Evolutionary conservation across 1,284 basidiomycete species (phyloP).

Genomic region (Tilletia walkeri): DNA sequence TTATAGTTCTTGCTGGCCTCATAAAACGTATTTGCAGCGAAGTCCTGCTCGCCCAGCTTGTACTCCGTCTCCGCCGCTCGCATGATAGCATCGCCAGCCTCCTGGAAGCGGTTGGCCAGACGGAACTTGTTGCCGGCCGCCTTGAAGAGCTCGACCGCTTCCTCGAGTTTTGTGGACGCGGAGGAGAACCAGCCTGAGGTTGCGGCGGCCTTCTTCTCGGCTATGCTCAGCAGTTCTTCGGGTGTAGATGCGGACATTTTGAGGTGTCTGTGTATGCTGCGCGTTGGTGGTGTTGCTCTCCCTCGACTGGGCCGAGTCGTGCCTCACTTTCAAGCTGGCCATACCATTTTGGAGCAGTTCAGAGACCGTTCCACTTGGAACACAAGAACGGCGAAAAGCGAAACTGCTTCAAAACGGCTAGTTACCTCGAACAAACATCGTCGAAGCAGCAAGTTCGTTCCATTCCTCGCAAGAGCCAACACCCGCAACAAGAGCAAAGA

Average conservation of each 20-base stretch:
- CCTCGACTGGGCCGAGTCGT: too few relatives aligned
- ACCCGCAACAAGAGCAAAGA: too few relatives aligned
- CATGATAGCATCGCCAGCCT: slow-evolving; percentile 70
- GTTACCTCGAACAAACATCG: too few relatives aligned
- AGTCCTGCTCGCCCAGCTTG: slow-evolving; percentile 50
- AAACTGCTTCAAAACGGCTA: too few relatives aligned
- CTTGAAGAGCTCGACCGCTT: slow-evolving; percentile 89
- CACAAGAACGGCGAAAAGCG: too few relatives aligned
- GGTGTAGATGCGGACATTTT: slow-evolving; percentile 30
- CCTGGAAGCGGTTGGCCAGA: slow-evolving; percentile 84
- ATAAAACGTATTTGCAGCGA: slow-evolving; percentile 54
- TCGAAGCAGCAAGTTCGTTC: too few relatives aligned
- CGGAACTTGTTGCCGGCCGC: slow-evolving; percentile 95
- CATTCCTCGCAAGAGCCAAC: too few relatives aligned
- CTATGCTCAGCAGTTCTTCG: slow-evolving; percentile 70
- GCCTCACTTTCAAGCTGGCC: too few relatives aligned
- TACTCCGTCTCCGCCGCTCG: slow-evolving; percentile 51
- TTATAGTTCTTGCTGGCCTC: slow-evolving; percentile 54
- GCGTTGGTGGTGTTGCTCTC: too few relatives aligned
- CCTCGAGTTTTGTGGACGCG: slow-evolving; percentile 60
- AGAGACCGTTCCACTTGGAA: too few relatives aligned
- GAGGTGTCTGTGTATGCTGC: neutral
- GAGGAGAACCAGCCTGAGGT: slow-evolving; percentile 64
- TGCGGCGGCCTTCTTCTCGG: slow-evolving; percentile 84
- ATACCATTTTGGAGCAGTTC: too few relatives aligned